A percentile compares a stretch with the other conserved stretches of the same genome.
Conservation (phyloP, 2,329 filamentous ascomycete genomes). For the Hymenoscyphus scutula region DNA sequence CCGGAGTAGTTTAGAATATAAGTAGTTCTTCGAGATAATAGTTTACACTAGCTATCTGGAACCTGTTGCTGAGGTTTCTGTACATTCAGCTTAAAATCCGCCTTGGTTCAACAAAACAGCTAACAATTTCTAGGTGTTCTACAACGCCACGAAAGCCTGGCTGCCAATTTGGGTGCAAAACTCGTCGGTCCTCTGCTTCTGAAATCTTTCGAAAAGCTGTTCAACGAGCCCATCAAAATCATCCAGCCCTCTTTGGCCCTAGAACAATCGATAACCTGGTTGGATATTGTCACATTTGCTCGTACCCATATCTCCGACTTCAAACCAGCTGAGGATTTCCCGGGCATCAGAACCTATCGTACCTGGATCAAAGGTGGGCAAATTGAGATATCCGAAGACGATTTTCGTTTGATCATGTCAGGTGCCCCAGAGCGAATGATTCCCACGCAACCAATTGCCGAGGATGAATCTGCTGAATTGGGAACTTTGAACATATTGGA, state of each 20-base stretch:
- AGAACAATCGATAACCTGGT: conserved; percentile 68
- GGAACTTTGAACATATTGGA: conserved; percentile 82
- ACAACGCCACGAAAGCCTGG: conserved; percentile 81
- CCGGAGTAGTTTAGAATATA: too few species aligned
- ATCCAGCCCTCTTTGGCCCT: conserved; percentile 48
- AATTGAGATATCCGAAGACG: conserved; percentile 84
- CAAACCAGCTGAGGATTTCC: conserved; percentile 64
- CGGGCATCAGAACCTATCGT: conserved; percentile 71
- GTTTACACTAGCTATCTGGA: too few species aligned
- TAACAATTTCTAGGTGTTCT: conserved; percentile 57
- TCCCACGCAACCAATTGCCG: conserved; percentile 74
- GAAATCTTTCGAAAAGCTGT: conserved; percentile 81
- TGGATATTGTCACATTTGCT: conserved; percentile 83
- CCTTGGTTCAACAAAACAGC: too few species aligned
- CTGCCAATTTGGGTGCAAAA: conserved; percentile 79
- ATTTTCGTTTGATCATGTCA: conserved; percentile 79
- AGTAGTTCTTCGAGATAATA: too few species aligned
- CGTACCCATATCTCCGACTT: conserved; percentile 78
- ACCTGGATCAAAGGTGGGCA: conserved; percentile 78
- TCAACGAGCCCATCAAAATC: conserved; percentile 70
- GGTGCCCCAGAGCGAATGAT: conserved; percentile 81
- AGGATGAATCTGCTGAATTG: conserved; percentile 83
- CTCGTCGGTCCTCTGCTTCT: conserved; percentile 79
- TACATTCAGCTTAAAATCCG: too few species aligned
- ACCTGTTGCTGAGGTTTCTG: too few species aligned